Conservation (phyloP, 192 early-diverging fungal genomes). For the Paraglomus occultum region DNA sequence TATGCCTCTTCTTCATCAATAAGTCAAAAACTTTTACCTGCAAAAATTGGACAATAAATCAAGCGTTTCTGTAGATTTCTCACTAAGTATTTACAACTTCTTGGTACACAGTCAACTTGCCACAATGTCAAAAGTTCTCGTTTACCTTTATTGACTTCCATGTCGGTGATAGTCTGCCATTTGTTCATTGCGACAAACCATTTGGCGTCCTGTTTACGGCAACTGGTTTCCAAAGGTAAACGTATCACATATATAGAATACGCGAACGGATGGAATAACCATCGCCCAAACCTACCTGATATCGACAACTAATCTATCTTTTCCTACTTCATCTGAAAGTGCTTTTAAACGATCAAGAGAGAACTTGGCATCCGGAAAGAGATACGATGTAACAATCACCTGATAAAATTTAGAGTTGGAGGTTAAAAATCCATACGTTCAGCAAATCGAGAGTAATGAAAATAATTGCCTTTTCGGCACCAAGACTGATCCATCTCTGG, state of each 20-base stretch:
- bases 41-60: constrained; percentile 56
- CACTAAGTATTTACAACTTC: not conserved
- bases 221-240: constrained; percentile 50
- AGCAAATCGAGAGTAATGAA: not conserved
- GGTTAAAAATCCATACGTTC: not conserved
- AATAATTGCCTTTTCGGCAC: constrained; percentile 73
- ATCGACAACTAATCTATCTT: constrained; percentile 76
- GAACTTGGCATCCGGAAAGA: constrained; percentile 84
- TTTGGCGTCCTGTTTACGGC: constrained; percentile 59
- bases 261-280: not conserved
- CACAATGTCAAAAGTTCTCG: constrained; percentile 15
- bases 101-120: constrained; percentile 3
- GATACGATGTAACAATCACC: constrained; percentile 95
- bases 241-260: not conserved
- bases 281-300: constrained; percentile 50
- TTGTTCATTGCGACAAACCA: constrained; percentile 99
- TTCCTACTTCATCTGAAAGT: constrained; percentile 57
- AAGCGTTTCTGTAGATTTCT: constrained; percentile 45
- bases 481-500: constrained; percentile 76
- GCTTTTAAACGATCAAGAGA: constrained; percentile 58
- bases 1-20: not conserved
- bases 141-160: constrained; percentile 69
- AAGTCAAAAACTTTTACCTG: constrained; percentile 58
- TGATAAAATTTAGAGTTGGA: constrained; percentile 19
- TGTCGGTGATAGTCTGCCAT: constrained; percentile 96